Evolutionary conservation across 345 rosid genomes (phyloP), one percentile per base, ranked within the genome.

Genomic region (Anastatica hierochuntica): DNA sequence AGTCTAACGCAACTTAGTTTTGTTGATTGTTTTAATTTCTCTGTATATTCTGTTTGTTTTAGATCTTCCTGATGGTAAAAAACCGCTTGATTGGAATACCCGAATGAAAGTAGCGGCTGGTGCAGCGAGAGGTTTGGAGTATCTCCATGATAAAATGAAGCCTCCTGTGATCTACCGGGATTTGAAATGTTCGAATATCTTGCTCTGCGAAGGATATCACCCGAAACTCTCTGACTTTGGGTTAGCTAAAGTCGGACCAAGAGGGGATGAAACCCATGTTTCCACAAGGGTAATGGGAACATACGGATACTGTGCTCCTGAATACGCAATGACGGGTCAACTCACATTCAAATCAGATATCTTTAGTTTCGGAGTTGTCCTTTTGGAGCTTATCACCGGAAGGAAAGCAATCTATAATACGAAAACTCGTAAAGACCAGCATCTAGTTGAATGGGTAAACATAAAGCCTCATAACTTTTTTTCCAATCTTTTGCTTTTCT

Each of bases 201-300:
- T 90, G 69, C 90, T 90, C 8, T 83, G 68, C n/a, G 82, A 84
- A 54, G 88, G 74, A 35, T 86, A 76, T 61, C 83, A 84, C 24
- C 78, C 97, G 0, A 90, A 82, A 68, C 65, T 90, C 18, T 90
- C 97, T 1, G 97, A 90, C 76, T 90, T 90, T 46, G 97, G 97
- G 41, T 58, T 90, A 77, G 97, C 97, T 26, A 90, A 84, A 79
- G 88, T 86, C 14, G 97, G 97, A 17, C 97, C 97, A 1, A 76
- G 77, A 7, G 95, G 97, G 16, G 97, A 90, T 53, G 68, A 80
- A 43, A 83, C 97, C 5, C 97, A 86, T 49, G 95, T 90, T 56
- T 90, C 95, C 4, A 86, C 97, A 0, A 79, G 95, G 65, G 95
- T 86, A 51, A 90, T 90, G 97, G 97, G 97, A 51, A 90, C 97